These are phyloP conservation scores for Chloroidium sp. DNA, from an alignment of 163 green algal species.

Conservation along the genomic window DNA sequence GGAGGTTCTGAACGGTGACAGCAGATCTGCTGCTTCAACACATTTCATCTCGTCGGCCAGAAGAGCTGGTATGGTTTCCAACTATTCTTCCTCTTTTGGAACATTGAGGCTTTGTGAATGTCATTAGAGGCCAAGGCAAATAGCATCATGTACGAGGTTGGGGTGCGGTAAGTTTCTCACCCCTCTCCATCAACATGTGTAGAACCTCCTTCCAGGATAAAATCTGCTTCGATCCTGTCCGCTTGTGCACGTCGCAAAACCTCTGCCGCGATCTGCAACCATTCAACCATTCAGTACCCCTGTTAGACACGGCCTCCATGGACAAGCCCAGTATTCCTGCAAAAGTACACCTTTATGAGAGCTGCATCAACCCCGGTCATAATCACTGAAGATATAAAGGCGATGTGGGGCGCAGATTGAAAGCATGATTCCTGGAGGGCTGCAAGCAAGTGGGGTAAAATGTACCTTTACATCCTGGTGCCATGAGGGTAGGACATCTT, in stretches of 20 bases:
- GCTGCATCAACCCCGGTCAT: too few species aligned
- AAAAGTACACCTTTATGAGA: too few species aligned
- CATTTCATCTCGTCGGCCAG: too few species aligned
- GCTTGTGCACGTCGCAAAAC: slow-evolving; percentile 29
- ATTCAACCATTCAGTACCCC: background rate
- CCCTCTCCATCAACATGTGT: slow-evolving; percentile 63
- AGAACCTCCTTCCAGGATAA: slow-evolving; percentile 60
- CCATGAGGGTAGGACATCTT: background rate
- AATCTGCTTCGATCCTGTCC: slow-evolving; percentile 34
- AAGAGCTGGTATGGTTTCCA: too few species aligned
- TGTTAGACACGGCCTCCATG: background rate
- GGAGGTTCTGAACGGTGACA: too few species aligned
- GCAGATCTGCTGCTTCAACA: too few species aligned
- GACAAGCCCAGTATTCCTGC: background rate
- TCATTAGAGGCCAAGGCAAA: too few species aligned
- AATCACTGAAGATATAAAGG: too few species aligned
- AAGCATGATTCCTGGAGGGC: too few species aligned
- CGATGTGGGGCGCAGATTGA: too few species aligned
- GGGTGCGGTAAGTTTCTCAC: slow-evolving; percentile 12
- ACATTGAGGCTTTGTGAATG: too few species aligned
- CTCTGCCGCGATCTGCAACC: slow-evolving; percentile 30
- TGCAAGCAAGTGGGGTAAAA: background rate
- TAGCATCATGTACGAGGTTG: background rate
- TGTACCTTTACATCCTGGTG: background rate
- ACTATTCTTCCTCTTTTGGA: too few species aligned